Evolutionary conservation across 2,329 filamentous ascomycete species (phyloP).

Genomic region (Dactylellina drechsleri): DNA sequence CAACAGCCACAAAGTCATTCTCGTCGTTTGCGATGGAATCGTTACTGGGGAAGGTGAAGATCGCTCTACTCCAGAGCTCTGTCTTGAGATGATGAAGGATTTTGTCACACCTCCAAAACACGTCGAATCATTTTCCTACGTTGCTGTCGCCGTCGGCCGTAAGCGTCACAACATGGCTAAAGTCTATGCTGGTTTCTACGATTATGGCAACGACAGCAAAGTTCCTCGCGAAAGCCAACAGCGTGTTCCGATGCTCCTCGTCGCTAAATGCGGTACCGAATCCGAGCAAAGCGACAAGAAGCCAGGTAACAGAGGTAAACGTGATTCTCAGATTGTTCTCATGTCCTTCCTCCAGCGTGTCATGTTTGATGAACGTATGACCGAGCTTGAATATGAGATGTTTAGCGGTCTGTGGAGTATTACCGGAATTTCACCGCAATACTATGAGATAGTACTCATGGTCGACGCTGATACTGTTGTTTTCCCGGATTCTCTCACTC

Average conservation of each 20-base stretch:
- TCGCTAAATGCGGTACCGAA: slow-evolving; percentile 95
- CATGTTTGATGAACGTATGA: slow-evolving; percentile 99
- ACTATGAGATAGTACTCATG: slow-evolving; percentile 98
- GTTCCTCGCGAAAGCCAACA: slow-evolving; percentile 90
- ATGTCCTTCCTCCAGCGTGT: slow-evolving; percentile 99
- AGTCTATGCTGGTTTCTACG: slow-evolving; percentile 97
- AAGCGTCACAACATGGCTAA: slow-evolving; percentile 99
- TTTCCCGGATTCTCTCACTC: slow-evolving; percentile 96
- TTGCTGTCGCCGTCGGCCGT: slow-evolving; percentile 91
- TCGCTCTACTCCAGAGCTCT: slow-evolving; percentile 84
- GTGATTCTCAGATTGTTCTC: slow-evolving; percentile 97
- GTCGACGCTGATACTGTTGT: slow-evolving; percentile 99
- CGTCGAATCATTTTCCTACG: slow-evolving; percentile 91
- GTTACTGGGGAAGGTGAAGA: slow-evolving; percentile 96
- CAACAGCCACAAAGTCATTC: slow-evolving; percentile 97
- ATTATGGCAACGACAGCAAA: slow-evolving; percentile 83
- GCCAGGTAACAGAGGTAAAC: slow-evolving; percentile 96
- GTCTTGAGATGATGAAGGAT: slow-evolving; percentile 93
- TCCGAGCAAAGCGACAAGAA: slow-evolving; percentile 84
- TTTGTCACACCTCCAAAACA: slow-evolving; percentile 81
- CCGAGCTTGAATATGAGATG: slow-evolving; percentile 98
- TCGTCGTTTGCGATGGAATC: slow-evolving; percentile 95
- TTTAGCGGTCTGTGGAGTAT: slow-evolving; percentile 99
- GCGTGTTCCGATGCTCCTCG: slow-evolving; percentile 94
- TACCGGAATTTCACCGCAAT: slow-evolving; percentile 96